Conservation (phyloP, 208 protist genomes). For the Angomonas deanei region DNA sequence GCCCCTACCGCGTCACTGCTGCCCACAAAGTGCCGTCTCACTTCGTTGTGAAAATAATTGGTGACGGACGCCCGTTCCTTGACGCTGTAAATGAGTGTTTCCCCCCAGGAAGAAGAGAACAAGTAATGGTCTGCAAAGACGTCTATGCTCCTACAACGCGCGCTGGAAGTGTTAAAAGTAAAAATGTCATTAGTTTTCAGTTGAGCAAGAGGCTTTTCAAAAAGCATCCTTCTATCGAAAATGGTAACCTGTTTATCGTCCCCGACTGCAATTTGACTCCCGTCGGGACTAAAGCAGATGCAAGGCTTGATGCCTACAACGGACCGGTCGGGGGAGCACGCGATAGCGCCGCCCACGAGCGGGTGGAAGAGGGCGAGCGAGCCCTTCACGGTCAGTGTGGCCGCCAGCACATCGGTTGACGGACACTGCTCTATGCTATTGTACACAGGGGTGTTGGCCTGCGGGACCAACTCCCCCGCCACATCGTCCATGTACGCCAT, state of each 20-base stretch:
- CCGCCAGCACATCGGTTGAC: constrained; percentile 50
- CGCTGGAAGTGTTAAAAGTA: constrained; percentile 15
- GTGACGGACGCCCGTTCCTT: constrained; percentile 8
- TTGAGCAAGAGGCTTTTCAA: constrained; percentile 19
- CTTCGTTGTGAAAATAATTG: constrained; percentile 62
- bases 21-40: constrained; percentile 50
- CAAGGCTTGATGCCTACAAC: constrained; percentile 29
- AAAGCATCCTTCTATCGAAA: constrained; percentile 56
- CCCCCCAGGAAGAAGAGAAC: constrained; percentile 58
- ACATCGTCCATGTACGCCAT: constrained; percentile 67
- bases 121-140: constrained; percentile 30
- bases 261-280: constrained; percentile 42
- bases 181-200: constrained; percentile 44
- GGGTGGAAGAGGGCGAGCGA: constrained; percentile 71
- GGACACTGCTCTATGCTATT: constrained; percentile 59
- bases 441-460: constrained; percentile 61
- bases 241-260: constrained; percentile 54
- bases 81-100: constrained; percentile 51
- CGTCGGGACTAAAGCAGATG: constrained; percentile 57
- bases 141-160: constrained; percentile 55
- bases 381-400: constrained; percentile 43
- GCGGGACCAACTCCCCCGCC: constrained; percentile 23
- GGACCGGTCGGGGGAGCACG: constrained; percentile 34
- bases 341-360: constrained; percentile 68
- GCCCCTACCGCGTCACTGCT: constrained; percentile 54